Evolutionary conservation across 2,329 filamentous ascomycete genomes (phyloP).

Genomic region (Ascochyta lentis): DNA sequence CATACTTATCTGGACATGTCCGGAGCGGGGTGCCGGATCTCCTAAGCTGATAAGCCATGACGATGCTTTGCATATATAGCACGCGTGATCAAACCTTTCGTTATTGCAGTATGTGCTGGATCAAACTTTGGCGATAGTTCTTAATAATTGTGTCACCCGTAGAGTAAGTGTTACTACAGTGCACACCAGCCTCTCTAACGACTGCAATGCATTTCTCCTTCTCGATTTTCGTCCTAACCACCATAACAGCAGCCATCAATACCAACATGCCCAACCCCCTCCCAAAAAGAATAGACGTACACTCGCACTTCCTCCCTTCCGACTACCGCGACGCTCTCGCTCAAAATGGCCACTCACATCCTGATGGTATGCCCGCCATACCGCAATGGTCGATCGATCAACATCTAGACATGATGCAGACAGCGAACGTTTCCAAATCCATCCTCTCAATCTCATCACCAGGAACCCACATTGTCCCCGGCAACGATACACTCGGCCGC

Average conservation of each 20-base stretch:
- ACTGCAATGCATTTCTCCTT: background rate
- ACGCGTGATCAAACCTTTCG: background rate
- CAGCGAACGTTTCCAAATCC: constrained; percentile 57
- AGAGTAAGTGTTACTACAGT: background rate
- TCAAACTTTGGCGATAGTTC: background rate
- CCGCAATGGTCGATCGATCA: constrained; percentile 54
- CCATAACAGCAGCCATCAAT: background rate
- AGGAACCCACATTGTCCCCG: constrained; percentile 56
- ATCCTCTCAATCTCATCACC: constrained; percentile 64
- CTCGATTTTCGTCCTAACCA: background rate
- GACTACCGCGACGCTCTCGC: constrained; percentile 52
- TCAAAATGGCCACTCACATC: constrained; percentile 52
- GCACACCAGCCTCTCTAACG: background rate
- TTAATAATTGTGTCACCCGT: background rate
- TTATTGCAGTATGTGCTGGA: background rate
- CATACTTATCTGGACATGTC: background rate
- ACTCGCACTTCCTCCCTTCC: constrained; percentile 56
- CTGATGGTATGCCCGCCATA: constrained; percentile 59
- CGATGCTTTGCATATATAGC: background rate
- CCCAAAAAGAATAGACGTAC: constrained; percentile 54
- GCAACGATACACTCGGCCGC: constrained; percentile 47
- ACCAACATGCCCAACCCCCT: constrained; percentile 29
- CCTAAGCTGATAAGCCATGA: background rate
- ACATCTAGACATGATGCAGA: constrained; percentile 60
- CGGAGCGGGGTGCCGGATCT: constrained; percentile 10